Conservation (phyloP, 345 rosid species). For the Camelina hispida region DNA sequence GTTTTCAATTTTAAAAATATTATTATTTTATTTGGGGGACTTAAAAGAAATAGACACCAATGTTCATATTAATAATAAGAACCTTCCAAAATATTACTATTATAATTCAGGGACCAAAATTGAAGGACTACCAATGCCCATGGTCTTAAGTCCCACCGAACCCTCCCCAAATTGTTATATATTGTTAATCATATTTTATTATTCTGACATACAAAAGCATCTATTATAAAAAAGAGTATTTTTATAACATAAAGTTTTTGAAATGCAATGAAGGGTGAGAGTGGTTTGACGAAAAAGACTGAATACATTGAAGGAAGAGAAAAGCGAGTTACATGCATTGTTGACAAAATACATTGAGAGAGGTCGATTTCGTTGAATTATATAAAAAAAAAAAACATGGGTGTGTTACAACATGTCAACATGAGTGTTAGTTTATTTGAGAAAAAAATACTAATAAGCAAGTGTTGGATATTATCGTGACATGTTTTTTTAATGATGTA, state of each 20-base stretch:
- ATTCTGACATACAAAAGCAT: constrained; percentile 23
- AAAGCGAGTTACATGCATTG: constrained; percentile 30
- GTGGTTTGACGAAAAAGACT: constrained; percentile 22
- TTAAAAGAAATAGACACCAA: too few relatives aligned
- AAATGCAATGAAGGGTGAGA: constrained; percentile 23
- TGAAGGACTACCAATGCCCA: too few relatives aligned
- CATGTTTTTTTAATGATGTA: constrained; percentile 34
- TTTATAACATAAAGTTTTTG: constrained; percentile 27
- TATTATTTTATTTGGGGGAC: too few relatives aligned
- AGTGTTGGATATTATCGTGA: constrained; percentile 34
- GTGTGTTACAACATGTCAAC: neutral
- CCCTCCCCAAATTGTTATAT: constrained; percentile 17
- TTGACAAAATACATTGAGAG: constrained; percentile 8
- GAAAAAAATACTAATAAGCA: neutral
- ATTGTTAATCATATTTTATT: constrained; percentile 6
- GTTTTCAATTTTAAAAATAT: too few relatives aligned
- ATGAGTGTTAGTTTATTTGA: constrained; percentile 11
- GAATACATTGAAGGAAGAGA: constrained; percentile 30
- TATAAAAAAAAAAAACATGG: too few relatives aligned
- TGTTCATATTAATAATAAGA: too few relatives aligned
- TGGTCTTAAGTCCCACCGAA: constrained; percentile 32
- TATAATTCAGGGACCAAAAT: too few relatives aligned
- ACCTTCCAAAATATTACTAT: too few relatives aligned
- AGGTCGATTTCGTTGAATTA: constrained; percentile 1
- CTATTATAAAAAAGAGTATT: constrained; percentile 7